Conservation (phyloP, 345 rosid genomes). For the Acer campestre region DNA sequence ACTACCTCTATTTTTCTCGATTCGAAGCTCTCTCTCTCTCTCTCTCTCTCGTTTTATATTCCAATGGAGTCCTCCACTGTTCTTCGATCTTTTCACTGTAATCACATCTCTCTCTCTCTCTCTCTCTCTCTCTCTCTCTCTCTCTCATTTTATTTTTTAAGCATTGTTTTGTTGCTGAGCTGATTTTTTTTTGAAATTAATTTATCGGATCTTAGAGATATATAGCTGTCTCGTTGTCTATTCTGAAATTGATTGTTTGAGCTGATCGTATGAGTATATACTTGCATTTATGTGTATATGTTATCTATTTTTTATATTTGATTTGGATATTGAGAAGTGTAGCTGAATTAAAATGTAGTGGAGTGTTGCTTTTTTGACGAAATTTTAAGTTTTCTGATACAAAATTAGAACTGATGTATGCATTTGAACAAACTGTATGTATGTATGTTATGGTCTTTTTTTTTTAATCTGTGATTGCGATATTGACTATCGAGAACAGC, state of each 20-base stretch:
- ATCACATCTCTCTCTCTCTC: conserved; percentile 21
- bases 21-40: neutral
- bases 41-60: neutral
- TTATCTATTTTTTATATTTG: too few relatives aligned
- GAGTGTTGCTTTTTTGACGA: too few relatives aligned
- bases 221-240: neutral
- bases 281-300: too few relatives aligned
- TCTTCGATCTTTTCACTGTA: conserved; percentile 72
- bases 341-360: too few relatives aligned
- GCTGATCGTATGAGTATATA: neutral
- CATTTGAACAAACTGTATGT: too few relatives aligned
- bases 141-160: neutral
- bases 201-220: neutral
- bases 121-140: neutral
- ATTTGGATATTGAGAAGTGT: too few relatives aligned
- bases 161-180: neutral
- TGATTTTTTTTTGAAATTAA: neutral
- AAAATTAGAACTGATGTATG: too few relatives aligned
- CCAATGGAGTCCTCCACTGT: conserved; percentile 75
- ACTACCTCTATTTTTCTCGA: neutral
- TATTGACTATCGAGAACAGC: neutral
- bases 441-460: neutral
- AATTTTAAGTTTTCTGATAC: too few relatives aligned
- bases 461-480: neutral
- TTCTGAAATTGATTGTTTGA: neutral